Conservation (phyloP, 2,329 filamentous ascomycete genomes). For the Calonectria pseudoturangicola region DNA sequence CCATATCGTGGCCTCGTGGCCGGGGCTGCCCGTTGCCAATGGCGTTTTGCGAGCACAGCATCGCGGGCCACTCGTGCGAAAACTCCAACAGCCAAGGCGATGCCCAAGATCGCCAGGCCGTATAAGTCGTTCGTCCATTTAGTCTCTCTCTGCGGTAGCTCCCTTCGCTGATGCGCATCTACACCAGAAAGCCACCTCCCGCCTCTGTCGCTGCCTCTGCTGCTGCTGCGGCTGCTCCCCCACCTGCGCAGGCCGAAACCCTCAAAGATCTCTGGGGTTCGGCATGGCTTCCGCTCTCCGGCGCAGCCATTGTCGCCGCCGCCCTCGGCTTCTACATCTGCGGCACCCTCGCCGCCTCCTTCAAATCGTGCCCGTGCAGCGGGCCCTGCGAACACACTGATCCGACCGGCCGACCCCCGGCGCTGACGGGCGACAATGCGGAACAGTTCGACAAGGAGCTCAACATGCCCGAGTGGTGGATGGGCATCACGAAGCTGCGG, state of each 20-base stretch:
- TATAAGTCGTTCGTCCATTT: slow-evolving; percentile 57
- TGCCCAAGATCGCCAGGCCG: slow-evolving; percentile 51
- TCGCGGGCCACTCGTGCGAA: slow-evolving; percentile 51
- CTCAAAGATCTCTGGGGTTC: slow-evolving; percentile 61
- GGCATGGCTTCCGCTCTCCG: slow-evolving; percentile 67
- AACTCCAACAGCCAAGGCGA: slow-evolving; percentile 43
- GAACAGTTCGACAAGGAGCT: slow-evolving; percentile 75
- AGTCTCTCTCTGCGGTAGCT: neutral
- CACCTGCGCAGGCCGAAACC: slow-evolving; percentile 56
- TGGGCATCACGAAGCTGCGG: slow-evolving; percentile 73
- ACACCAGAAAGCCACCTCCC: slow-evolving; percentile 44
- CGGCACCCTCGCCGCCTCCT: slow-evolving; percentile 61
- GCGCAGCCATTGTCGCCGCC: slow-evolving; percentile 66
- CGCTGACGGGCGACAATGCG: slow-evolving; percentile 68
- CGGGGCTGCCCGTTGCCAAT: slow-evolving; percentile 47
- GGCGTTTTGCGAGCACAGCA: slow-evolving; percentile 57
- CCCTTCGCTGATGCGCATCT: slow-evolving; percentile 35
- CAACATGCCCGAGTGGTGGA: slow-evolving; percentile 73
- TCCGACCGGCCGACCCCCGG: slow-evolving; percentile 70
- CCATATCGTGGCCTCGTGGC: slow-evolving; percentile 52
- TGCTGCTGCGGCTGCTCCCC: slow-evolving; percentile 38
- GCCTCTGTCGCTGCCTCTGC: slow-evolving; percentile 31
- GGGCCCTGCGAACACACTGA: slow-evolving; percentile 58
- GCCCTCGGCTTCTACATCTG: slow-evolving; percentile 69
- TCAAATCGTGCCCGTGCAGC: slow-evolving; percentile 53